phyloP scores from a whole-genome alignment of 192 early-diverging fungal genomes.

The Rhizoclosmatium globosum region DNA sequence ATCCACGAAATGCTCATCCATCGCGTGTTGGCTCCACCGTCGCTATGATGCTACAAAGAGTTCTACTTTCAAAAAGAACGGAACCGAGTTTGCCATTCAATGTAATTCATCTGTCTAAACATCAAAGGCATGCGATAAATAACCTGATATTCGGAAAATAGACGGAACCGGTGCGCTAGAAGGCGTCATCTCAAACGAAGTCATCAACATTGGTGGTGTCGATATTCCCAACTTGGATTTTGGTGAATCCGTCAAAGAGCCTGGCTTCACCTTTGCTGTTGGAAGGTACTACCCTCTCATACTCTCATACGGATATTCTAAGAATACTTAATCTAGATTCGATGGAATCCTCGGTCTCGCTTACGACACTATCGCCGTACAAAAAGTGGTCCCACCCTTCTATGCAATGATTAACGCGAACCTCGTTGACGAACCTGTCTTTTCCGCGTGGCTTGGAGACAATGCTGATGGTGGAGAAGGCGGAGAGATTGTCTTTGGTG shows the following conservation, averaged over 20 bases:
- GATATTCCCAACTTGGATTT: slow-evolving; percentile 79
- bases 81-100: slow-evolving; percentile 93
- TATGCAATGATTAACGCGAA: slow-evolving; percentile 85
- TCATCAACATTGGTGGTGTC: slow-evolving; percentile 77
- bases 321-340: slow-evolving; percentile 60
- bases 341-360: slow-evolving; percentile 96
- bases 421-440: slow-evolving; percentile 84
- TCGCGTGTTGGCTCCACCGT: slow-evolving; percentile 94
- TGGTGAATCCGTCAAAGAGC: slow-evolving; percentile 95
- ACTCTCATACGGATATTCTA: background rate
- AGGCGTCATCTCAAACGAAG: slow-evolving; percentile 86
- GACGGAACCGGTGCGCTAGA: slow-evolving; percentile 92
- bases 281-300: slow-evolving; percentile 49
- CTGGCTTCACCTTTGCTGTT: slow-evolving; percentile 93
- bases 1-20: slow-evolving; percentile 89
- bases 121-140: background rate
- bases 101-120: slow-evolving; percentile 38
- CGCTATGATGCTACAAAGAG: slow-evolving; percentile 87
- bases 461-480: slow-evolving; percentile 72
- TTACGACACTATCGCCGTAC: slow-evolving; percentile 82
- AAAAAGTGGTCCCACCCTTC: slow-evolving; percentile 91
- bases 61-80: slow-evolving; percentile 83
- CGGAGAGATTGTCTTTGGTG: slow-evolving; percentile 93
- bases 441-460: slow-evolving; percentile 89
- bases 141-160: background rate